Evolutionary conservation across 805 yeast species (phyloP), one percentile per base, ranked within the genome.

Genomic region (Candida wancherniae): DNA sequence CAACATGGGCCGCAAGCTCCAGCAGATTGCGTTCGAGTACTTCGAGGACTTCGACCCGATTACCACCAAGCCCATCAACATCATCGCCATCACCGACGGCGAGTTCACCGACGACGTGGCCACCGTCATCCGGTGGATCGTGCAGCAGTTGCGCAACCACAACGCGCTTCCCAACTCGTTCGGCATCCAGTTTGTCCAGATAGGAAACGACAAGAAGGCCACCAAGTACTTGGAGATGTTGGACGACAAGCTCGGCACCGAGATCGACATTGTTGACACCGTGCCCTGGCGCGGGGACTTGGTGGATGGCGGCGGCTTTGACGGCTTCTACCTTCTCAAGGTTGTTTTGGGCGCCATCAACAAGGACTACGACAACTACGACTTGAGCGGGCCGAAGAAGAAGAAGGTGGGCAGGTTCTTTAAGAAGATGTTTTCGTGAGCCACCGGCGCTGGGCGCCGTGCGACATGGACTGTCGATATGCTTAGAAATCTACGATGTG

Each of bases 51-150:
- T 33, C 25, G 36, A 27, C 12, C 42, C 42, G 8, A 15, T 26
- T 11, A 15, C 18, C 20, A 33, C 42, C 5, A 42, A 42, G 18
- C 46, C 44, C 8, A 24, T 42, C 10, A 39, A 39, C 10, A 17
- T 42, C 15, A 28, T 42, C 7, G 44, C 44, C n/a, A 42, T 42
- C 22, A 42, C 46, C 3, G 46, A 42, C 13, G 46, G 46, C 3
- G 33, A 27, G 19, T 39, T 42, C 18, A 29, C 44, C 8, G 44
- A 39, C 20, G 46, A 42, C 16, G 44, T 42, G 16, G 31, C 23
- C 12, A 31, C 38, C 9, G 42, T 37, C 13, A 28, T 42, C 19
- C 28, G 26, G 11, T 42, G 46, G 46, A 42, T 42, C 9, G 42
- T 37, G 15, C 17, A 31, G 14, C 33, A 37, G 22, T 27, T 42